Conservation (phyloP, 257 asterid species). For the Euphrasia confusa region DNA sequence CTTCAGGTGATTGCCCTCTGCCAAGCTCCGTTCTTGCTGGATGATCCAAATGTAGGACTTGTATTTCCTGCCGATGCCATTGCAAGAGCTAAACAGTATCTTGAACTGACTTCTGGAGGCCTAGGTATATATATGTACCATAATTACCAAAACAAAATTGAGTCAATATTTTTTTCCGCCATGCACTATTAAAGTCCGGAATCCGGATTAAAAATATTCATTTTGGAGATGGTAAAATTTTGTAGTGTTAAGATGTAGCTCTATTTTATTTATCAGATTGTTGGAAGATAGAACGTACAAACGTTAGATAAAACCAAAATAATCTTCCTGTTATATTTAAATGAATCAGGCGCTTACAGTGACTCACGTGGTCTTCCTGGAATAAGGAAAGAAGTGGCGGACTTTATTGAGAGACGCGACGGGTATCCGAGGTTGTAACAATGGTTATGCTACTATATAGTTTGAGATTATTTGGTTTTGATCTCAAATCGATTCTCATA, state of each 20-base stretch:
- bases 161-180: neutral
- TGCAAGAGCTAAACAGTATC: slow-evolving; percentile 87
- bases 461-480: neutral
- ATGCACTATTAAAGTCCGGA: neutral
- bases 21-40: slow-evolving; percentile 97
- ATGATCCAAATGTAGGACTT: slow-evolving; percentile 93
- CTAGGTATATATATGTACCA: slow-evolving; percentile 56
- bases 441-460: slow-evolving; percentile 6
- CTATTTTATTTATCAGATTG: too few relatives aligned
- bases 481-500: slow-evolving; percentile 24
- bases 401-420: slow-evolving; percentile 93
- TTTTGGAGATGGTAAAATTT: slow-evolving; percentile 5
- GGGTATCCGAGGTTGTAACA: slow-evolving; percentile 85
- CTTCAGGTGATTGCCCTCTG: slow-evolving; percentile 92
- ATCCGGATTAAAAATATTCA: neutral
- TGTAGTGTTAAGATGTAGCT: slow-evolving; percentile 2
- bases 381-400: slow-evolving; percentile 90
- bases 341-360: slow-evolving; percentile 84
- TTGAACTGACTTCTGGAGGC: slow-evolving; percentile 81
- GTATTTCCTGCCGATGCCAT: slow-evolving; percentile 96
- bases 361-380: slow-evolving; percentile 98
- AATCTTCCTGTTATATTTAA: neutral
- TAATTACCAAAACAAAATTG: neutral
- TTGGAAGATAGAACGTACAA: neutral
- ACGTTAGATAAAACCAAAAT: slow-evolving; percentile 8